phyloP scores from a whole-genome alignment of 495 filamentous ascomycete species.

The Aspergillus carlsbadensis region DNA sequence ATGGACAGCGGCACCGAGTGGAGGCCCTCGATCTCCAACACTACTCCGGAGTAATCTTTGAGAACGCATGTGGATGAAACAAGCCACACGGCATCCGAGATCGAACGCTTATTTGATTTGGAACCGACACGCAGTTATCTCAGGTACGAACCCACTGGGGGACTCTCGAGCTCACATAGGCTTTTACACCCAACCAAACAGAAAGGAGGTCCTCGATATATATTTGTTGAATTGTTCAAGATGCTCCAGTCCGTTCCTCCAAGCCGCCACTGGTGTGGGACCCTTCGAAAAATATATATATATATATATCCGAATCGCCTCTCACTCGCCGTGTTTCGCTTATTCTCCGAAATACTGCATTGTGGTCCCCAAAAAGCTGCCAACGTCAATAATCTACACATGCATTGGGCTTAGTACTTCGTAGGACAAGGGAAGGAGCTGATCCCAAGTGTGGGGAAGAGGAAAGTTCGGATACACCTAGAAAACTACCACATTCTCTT shows the following conservation, averaged over 20 bases:
- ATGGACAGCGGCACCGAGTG: slow-evolving; percentile 6
- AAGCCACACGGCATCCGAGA: slow-evolving; percentile 6
- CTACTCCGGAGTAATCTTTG: neutral
- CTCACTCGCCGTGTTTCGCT: slow-evolving; percentile 15
- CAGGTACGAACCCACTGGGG: slow-evolving; percentile 23
- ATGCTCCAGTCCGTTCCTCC: neutral
- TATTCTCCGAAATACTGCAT: slow-evolving; percentile 24
- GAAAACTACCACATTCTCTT: too few species aligned
- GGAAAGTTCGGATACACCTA: neutral
- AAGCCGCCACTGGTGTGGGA: neutral
- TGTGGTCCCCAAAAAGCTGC: slow-evolving; percentile 8
- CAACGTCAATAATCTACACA: slow-evolving; percentile 1
- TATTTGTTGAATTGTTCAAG: neutral
- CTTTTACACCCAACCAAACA: neutral
- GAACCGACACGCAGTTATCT: slow-evolving; percentile 14
- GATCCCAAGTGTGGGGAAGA: slow-evolving; percentile 10
- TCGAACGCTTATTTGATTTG: slow-evolving; percentile 14
- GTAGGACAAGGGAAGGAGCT: neutral
- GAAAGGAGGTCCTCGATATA: neutral
- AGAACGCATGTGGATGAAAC: neutral
- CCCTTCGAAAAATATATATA: slow-evolving; percentile 6
- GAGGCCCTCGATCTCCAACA: slow-evolving; percentile 2
- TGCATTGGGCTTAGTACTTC: slow-evolving; percentile 16
- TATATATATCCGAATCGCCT: slow-evolving; percentile 15
- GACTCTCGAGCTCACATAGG: slow-evolving; percentile 1